Base-by-base conservation (phyloP, 495 filamentous ascomycete species). In the Lasiosphaeria miniovina region DNA sequence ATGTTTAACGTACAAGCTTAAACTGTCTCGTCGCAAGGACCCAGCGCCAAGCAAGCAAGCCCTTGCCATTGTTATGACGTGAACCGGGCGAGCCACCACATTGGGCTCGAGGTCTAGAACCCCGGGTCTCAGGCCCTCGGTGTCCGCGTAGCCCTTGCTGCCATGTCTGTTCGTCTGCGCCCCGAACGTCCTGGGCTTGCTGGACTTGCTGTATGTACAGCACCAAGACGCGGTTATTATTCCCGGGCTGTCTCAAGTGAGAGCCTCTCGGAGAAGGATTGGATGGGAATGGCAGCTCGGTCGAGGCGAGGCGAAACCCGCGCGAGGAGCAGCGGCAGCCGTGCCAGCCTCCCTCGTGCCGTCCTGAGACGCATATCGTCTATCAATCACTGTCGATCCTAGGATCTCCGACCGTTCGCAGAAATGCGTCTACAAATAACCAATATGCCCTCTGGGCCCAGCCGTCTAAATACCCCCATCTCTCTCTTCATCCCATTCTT, bases 351-450 rank as follows among this genome's bases (percentile, higher is more conserved):
- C 36, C 33, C 43, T 46, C 15, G 43, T 46, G 15, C 43, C 34
- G 52, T 40, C 55, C 65, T 69, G 68, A 71, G 69, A 71, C 68
- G 55, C 58, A 60, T 55, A 14, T 51, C 8, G 67, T 36, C 57
- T 38, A 65, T 67, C 64, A 71, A 60, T 55, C 64, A 55, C 45
- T 40, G 58, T 49, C 58, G 62, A 65, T 63, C 65, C 61, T 61
- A 24, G 24, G 64, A 70, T 64, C 62, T 52, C 32, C 57, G 15
- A 6, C 38, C 43, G 12, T 14, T 11, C 15, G 12, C 51, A 32
- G 10, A 6, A 31, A 4, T n/a, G 12, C 33, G 14, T 53, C 38
- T 76, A 75, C 73, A 77, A 75, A 73, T 77, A 77, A 46, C 50
- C 2, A 24, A 57, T 60, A 59, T 51, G 32, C 59, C 58, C 59